Conservation (phyloP, 805 yeast genomes). For the Peterozyma toletana region DNA sequence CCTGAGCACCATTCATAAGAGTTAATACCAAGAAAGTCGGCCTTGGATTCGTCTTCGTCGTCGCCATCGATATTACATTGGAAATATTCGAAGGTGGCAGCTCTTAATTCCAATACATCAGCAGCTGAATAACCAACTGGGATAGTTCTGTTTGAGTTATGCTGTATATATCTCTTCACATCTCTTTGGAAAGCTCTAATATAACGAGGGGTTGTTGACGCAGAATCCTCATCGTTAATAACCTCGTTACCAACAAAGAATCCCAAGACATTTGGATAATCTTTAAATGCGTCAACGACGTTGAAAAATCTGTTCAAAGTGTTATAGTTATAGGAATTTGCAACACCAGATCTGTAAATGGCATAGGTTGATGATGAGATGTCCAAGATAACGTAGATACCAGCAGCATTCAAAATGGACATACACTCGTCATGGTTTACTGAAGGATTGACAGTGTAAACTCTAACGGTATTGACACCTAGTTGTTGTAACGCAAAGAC, state of each 20-base stretch:
- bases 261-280: slow-evolving; percentile 79
- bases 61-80: slow-evolving; percentile 66
- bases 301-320: slow-evolving; percentile 78
- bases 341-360: slow-evolving; percentile 66
- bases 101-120: slow-evolving; percentile 62
- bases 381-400: slow-evolving; percentile 82
- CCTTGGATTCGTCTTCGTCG: slow-evolving; percentile 51
- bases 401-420: slow-evolving; percentile 83
- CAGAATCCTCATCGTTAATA: slow-evolving; percentile 67
- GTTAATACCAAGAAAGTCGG: slow-evolving; percentile 93
- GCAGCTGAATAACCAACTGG: slow-evolving; percentile 98
- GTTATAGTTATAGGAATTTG: slow-evolving; percentile 57
- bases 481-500: slow-evolving; percentile 70
- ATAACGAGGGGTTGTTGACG: slow-evolving; percentile 62
- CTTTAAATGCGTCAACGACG: slow-evolving; percentile 76
- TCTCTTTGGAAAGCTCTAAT: slow-evolving; percentile 91
- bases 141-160: slow-evolving; percentile 63
- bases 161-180: slow-evolving; percentile 71
- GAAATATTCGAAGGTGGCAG: slow-evolving; percentile 71
- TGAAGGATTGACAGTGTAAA: slow-evolving; percentile 78
- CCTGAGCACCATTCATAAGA: slow-evolving; percentile 96
- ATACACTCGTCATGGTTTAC: slow-evolving; percentile 86
- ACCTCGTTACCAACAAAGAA: slow-evolving; percentile 91
- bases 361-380: slow-evolving; percentile 70
- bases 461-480: slow-evolving; percentile 80